Evolutionary conservation across 164 flowering plant species (phyloP).

Genomic region (Vitis riparia): DNA sequence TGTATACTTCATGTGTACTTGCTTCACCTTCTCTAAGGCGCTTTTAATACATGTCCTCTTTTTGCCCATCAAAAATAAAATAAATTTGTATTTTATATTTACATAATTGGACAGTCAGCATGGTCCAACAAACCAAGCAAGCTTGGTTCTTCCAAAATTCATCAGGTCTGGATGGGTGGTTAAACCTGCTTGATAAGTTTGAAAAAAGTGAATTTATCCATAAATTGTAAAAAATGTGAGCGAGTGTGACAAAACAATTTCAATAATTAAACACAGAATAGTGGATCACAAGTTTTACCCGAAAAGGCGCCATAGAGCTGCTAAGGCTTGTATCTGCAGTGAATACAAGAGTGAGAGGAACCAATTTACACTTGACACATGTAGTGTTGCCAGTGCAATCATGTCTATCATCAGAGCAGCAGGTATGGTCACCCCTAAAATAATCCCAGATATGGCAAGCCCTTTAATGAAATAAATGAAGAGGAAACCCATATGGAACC

Average conservation of each 20-base stretch:
- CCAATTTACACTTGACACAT: slow-evolving; percentile 70
- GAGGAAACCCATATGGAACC: slow-evolving; percentile 53
- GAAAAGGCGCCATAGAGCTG: slow-evolving; percentile 95
- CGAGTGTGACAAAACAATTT: neutral
- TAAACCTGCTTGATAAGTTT: no score
- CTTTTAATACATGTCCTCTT: no score
- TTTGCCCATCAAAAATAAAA: no score
- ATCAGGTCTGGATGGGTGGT: no score
- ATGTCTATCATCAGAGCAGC: slow-evolving; percentile 69
- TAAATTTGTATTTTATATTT: no score
- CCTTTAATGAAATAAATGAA: slow-evolving; percentile 49
- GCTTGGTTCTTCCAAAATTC: neutral
- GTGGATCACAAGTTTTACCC: slow-evolving; percentile 41
- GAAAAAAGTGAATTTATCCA: no score
- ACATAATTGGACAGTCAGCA: no score
- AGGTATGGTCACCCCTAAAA: slow-evolving; percentile 70
- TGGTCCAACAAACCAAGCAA: neutral
- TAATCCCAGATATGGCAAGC: slow-evolving; percentile 69
- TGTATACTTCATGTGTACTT: no score
- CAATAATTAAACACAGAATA: neutral
- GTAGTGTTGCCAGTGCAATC: slow-evolving; percentile 56
- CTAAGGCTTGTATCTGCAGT: slow-evolving; percentile 69
- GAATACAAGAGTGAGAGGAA: slow-evolving; percentile 68
- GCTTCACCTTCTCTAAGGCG: no score
- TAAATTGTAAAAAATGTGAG: no score